These are phyloP conservation scores for Crassisporium funariophilum DNA, from an alignment of 768 basidiomycete species.

Conservation along the genomic window DNA sequence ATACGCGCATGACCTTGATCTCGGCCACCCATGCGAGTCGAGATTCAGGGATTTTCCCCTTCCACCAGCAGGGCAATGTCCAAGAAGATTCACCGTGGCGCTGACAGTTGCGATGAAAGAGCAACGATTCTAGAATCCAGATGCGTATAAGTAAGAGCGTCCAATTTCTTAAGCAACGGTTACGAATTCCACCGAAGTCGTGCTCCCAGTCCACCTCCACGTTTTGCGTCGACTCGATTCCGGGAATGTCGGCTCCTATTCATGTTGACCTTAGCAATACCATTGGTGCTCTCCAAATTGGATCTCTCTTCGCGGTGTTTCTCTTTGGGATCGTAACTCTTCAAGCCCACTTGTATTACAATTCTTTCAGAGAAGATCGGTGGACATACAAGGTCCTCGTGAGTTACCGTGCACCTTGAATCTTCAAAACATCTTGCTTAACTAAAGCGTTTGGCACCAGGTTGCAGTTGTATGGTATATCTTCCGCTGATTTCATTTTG, in stretches of 20 bases:
- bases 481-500: neutral
- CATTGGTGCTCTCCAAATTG: slow-evolving; percentile 26
- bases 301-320: slow-evolving; percentile 22
- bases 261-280: slow-evolving; percentile 12
- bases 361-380: slow-evolving; percentile 17
- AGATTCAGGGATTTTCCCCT: too few relatives aligned
- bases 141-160: too few relatives aligned
- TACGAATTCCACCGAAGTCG: too few relatives aligned
- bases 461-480: neutral
- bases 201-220: neutral
- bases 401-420: neutral
- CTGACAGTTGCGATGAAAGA: too few relatives aligned
- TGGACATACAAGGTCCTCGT: slow-evolving; percentile 20
- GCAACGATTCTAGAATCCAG: too few relatives aligned
- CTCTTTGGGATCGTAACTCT: slow-evolving; percentile 27
- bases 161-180: too few relatives aligned
- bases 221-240: neutral
- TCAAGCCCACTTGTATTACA: slow-evolving; percentile 23
- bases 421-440: neutral
- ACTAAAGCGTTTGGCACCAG: neutral
- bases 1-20: too few relatives aligned
- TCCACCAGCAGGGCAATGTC: too few relatives aligned
- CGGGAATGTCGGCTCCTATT: neutral
- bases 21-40: too few relatives aligned
- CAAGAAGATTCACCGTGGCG: too few relatives aligned